Evolutionary conservation across 78 protist genomes (phyloP), one percentile per base, ranked within the genome.

Genomic region (Bigelowiella natans): DNA sequence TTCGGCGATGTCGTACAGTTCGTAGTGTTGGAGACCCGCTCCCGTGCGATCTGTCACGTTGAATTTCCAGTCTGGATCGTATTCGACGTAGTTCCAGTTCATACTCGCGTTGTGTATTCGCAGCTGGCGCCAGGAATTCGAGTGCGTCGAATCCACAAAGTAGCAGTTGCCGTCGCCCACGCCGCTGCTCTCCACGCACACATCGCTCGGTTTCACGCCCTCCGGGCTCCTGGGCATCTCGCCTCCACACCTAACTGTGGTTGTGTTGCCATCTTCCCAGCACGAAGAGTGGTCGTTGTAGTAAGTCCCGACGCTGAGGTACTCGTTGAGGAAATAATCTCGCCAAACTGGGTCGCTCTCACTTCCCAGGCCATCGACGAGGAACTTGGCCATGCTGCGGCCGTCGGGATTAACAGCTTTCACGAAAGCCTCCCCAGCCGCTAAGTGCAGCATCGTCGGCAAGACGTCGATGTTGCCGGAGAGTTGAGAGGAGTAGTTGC

Each of bases 51-150:
- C 2, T 2, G 91, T 89, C 31, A 36, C 30, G 83, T 82, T 88
- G 38, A 38, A 89, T n/a, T n/a, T n/a, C n/a, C n/a, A n/a, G n/a
- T n/a, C n/a, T n/a, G n/a, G n/a, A n/a, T n/a, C n/a, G n/a, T n/a
- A n/a, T 31, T 89, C 91, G 36, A 40, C 37, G 88, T 89, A 89
- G 36, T 40, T 36, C 3, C 38, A 31, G 38, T 89, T 84, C 34
- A 73, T 83, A 2, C 88, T 89, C 37, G 91, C 85, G 11, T 89
- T 89, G 31, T 73, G 29, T n/a, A 84, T 84, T 2, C 91, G 91
- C 85, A 89, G 88, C 18, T 38, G 88, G 36, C 91, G 85, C 83
- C 88, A 89, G 86, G 39, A 73, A 39, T 89, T 89, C 36, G 90
- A 83, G 31, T 31, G 39, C 34, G 7, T 2, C 40, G 39, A 36